A percentile compares a stretch with the other conserved stretches of the same genome.
Evolutionary conservation across 331 rosid genomes (phyloP).

Genomic region (Pyrus hybrid): DNA sequence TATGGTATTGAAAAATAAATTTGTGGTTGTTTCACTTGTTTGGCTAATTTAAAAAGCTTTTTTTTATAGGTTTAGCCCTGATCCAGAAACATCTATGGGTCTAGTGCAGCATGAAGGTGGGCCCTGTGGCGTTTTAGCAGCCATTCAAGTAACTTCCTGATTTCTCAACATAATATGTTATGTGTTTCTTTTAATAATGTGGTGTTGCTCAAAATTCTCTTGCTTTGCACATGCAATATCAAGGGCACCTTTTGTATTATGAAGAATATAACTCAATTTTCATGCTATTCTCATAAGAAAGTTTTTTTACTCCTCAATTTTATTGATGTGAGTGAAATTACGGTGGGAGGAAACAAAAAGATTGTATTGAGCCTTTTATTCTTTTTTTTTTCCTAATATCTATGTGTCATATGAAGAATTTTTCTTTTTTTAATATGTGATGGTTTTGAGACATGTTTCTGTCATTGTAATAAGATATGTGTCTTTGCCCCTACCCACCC

Average conservation of each 20-base stretch:
- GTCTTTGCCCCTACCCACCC: background rate
- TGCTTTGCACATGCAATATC: background rate
- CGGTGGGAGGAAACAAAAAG: background rate
- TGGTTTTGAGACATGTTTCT: background rate
- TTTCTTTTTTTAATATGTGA: background rate
- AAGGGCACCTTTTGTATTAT: background rate
- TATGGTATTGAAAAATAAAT: background rate
- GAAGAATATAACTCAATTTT: background rate
- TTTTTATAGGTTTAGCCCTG: constrained; percentile 81
- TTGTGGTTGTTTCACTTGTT: constrained; percentile 2
- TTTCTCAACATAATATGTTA: constrained; percentile 9
- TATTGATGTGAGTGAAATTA: background rate
- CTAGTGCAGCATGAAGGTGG: constrained; percentile 99
- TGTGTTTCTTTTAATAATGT: constrained; percentile 1
- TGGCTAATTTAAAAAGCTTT: constrained; percentile 26
- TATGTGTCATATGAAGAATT: background rate
- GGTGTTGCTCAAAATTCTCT: constrained; percentile 10
- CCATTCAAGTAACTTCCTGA: constrained; percentile 76
- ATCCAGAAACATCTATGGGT: constrained; percentile 91
- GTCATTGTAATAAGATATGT: background rate
- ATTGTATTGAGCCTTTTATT: background rate
- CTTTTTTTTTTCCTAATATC: background rate
- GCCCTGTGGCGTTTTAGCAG: constrained; percentile 99
- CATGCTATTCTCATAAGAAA: background rate
- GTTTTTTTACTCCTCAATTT: background rate